Evolutionary conservation across 768 basidiomycete genomes (phyloP).

Genomic region (Mycena filopes): DNA sequence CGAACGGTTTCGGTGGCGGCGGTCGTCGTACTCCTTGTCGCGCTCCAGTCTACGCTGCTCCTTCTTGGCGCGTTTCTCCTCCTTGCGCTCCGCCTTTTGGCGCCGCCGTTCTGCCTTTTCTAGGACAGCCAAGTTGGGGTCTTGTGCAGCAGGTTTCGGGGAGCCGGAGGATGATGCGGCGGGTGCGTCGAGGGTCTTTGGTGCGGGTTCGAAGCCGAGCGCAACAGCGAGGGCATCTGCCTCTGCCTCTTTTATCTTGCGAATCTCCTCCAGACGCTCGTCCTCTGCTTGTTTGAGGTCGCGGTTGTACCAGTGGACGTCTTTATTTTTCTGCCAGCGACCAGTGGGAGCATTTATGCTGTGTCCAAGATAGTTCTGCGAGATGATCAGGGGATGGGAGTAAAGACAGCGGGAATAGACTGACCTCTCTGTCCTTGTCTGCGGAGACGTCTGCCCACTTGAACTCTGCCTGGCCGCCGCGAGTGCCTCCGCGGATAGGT

Average conservation of each 20-base stretch:
- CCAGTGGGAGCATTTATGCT: conserved; percentile 95
- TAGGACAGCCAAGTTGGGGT: conserved; percentile 36
- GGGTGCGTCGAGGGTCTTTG: conserved; percentile 47
- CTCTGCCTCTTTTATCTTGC: conserved; percentile 86
- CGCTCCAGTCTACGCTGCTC: conserved; percentile 56
- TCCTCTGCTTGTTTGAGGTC: conserved; percentile 57
- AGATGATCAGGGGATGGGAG: background rate
- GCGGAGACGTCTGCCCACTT: conserved; percentile 92
- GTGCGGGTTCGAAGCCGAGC: conserved; percentile 77
- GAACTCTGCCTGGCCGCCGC: conserved; percentile 92
- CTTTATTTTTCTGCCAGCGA: conserved; percentile 97
- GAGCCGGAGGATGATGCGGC: conserved; percentile 24
- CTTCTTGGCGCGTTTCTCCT: conserved; percentile 64
- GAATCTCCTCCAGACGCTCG: conserved; percentile 78
- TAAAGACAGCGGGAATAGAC: background rate
- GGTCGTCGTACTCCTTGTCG: conserved; percentile 37
- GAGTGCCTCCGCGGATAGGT: conserved; percentile 87
- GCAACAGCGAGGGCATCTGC: conserved; percentile 88
- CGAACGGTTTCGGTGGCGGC: conserved; percentile 44
- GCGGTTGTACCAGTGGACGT: conserved; percentile 94
- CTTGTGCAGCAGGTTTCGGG: conserved; percentile 21
- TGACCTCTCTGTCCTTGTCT: conserved; percentile 92
- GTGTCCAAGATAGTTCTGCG: conserved; percentile 94
- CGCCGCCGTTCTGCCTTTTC: conserved; percentile 44
- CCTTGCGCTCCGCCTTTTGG: conserved; percentile 48